Conservation (phyloP, 352 stramenopile species). For the Phytophthora tentaculata region DNA sequence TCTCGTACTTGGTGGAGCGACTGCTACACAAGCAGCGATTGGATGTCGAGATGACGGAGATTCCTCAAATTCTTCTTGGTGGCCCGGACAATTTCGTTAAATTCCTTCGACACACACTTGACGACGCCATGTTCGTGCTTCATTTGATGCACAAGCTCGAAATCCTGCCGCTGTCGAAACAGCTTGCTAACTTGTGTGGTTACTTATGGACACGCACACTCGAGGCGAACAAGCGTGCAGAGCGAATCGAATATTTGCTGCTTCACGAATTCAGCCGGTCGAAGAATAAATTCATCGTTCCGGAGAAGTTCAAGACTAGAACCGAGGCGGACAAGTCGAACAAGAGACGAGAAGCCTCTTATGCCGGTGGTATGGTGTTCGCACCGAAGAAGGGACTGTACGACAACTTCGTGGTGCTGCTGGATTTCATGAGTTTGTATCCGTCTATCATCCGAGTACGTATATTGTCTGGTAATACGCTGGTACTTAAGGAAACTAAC, state of each 20-base stretch:
- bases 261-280: conserved; percentile 97
- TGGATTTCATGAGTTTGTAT: conserved; percentile 99
- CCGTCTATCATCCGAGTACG: conserved; percentile 97
- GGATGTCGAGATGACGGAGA: conserved; percentile 96
- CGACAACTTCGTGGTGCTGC: conserved; percentile 99
- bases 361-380: conserved; percentile 98
- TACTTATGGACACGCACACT: conserved; percentile 98
- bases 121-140: conserved; percentile 97
- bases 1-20: conserved; percentile 94
- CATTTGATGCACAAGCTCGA: conserved; percentile 98
- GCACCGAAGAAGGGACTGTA: conserved; percentile 99
- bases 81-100: conserved; percentile 92
- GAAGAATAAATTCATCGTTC: conserved; percentile 98
- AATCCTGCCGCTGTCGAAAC: conserved; percentile 98
- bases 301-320: conserved; percentile 92
- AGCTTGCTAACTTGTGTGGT: conserved; percentile 98
- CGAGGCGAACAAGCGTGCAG: conserved; percentile 96
- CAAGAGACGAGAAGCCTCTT: conserved; percentile 90
- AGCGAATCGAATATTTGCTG: conserved; percentile 99
- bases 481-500: conserved; percentile 12
- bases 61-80: conserved; percentile 93
- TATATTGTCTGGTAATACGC: conserved; percentile 3
- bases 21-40: conserved; percentile 89
- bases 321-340: conserved; percentile 65
- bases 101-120: conserved; percentile 94